Conservation (phyloP, 305 asterid genomes). For the Fraxinus dipetala region DNA sequence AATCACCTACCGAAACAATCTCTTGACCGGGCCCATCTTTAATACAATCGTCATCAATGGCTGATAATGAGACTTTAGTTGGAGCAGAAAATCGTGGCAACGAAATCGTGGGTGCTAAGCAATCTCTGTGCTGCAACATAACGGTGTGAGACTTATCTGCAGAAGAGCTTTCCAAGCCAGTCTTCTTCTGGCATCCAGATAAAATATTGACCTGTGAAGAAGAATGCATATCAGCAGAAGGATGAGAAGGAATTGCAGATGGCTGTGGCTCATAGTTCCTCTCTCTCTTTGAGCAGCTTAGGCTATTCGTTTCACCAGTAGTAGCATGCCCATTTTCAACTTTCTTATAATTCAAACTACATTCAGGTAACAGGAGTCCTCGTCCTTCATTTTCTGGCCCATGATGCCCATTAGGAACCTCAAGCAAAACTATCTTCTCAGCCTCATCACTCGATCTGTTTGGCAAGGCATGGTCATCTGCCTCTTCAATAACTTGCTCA, state of each 20-base stretch:
- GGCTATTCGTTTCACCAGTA: slow-evolving; percentile 33
- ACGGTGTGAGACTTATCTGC: slow-evolving; percentile 31
- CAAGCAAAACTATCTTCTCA: slow-evolving; percentile 29
- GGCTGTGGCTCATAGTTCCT: slow-evolving; percentile 27
- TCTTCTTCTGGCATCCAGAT: slow-evolving; percentile 33
- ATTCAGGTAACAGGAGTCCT: slow-evolving; percentile 4
- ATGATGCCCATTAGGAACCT: slow-evolving; percentile 31
- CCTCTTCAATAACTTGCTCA: slow-evolving; percentile 28
- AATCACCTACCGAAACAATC: slow-evolving; percentile 31
- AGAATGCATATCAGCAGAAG: slow-evolving; percentile 30
- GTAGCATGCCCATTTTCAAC: slow-evolving; percentile 27
- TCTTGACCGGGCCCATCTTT: slow-evolving; percentile 34
- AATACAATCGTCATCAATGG: slow-evolving; percentile 29
- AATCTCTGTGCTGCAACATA: slow-evolving; percentile 34
- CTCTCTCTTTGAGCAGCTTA: slow-evolving; percentile 17
- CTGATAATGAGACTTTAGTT: slow-evolving; percentile 41
- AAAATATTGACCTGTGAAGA: slow-evolving; percentile 27
- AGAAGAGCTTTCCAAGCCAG: slow-evolving; percentile 27
- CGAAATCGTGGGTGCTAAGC: slow-evolving; percentile 35
- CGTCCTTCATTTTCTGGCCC: slow-evolving; percentile 30
- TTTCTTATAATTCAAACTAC: slow-evolving; percentile 20
- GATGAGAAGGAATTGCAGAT: slow-evolving; percentile 29
- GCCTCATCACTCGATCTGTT: slow-evolving; percentile 26
- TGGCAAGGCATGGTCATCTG: slow-evolving; percentile 25
- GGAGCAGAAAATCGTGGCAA: slow-evolving; percentile 46